Base-by-base conservation (phyloP, 495 filamentous ascomycete species). In the Penicillium daleae region DNA sequence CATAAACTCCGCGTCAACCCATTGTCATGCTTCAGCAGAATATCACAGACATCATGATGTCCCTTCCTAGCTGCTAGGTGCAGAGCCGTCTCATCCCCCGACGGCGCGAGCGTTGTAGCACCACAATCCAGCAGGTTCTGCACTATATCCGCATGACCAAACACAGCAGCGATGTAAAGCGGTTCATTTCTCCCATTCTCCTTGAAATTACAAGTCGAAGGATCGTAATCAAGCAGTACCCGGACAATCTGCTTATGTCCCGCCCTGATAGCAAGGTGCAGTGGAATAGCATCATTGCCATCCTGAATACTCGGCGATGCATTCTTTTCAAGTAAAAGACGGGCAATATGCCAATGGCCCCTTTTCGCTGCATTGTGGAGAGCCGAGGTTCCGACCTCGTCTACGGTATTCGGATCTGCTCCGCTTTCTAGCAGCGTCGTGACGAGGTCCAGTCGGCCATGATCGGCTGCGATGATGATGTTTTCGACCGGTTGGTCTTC, bases 281-380 rank as follows among this genome's bases (percentile, higher is more conserved):
- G 24, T 10, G 60, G 42, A 15, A 27, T 39, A n/a, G 21, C 21
- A 7, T 51, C 12, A 19, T 62, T 26, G 0, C 60, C 60, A 42
- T 62, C 32, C 33, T 19, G 19, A n/a, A 51, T 17, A 1, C 21
- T n/a, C 6, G 53, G 54, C n/a, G 31, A 51, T 31, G 60, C 60
- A 21, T 51, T 52, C 15, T 51, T 57, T 32, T 57, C 60, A 3
- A 62, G 60, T 0, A 62, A 32, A 17, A 57, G 44, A 15, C 60
- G 60, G 19, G 52, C 52, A 27, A 57, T 50, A 32, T 57, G 26
- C 60, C 60, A 62, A 50, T 62, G 53, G 2, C 53, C 60, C 29
- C 12, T 5, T 57, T 52, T 62, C 6, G 60, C 60, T 52, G 60
- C 60, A 44, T 62, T 62, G 29, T 62, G 53, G 22, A 62, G 52